These are phyloP conservation scores for Stephanodiscus triporus DNA, from an alignment of 108 stramenopile species.

Conservation along the genomic window DNA sequence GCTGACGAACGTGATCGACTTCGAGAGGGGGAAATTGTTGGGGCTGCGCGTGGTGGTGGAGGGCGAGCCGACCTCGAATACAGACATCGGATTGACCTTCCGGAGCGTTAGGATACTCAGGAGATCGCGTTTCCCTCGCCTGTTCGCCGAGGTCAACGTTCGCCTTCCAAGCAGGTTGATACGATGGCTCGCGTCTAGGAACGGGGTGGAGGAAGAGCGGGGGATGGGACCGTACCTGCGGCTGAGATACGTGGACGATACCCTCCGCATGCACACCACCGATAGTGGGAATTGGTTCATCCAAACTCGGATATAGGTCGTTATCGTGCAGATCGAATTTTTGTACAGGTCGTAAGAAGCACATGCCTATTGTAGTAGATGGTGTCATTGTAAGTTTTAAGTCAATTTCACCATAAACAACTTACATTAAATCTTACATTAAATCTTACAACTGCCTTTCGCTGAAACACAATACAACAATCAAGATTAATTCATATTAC, in stretches of 20 bases:
- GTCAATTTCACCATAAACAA: too few species aligned
- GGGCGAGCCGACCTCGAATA: slow-evolving; percentile 23
- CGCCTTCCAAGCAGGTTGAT: slow-evolving; percentile 43
- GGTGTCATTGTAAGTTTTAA: too few species aligned
- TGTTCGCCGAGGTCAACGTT: slow-evolving; percentile 34
- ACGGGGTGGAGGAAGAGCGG: slow-evolving; percentile 1
- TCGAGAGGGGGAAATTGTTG: slow-evolving; percentile 38
- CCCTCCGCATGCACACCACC: slow-evolving; percentile 40
- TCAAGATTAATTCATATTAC: too few species aligned
- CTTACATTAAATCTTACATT: too few species aligned
- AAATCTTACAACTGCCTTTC: too few species aligned
- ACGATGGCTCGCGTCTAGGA: slow-evolving; percentile 22
- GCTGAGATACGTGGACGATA: slow-evolving; percentile 45
- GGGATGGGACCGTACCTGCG: slow-evolving; percentile 19
- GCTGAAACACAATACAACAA: too few species aligned
- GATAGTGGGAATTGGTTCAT: slow-evolving; percentile 44
- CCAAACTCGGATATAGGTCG: slow-evolving; percentile 27
- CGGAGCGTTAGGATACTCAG: slow-evolving; percentile 41
- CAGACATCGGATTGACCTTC: slow-evolving; percentile 34
- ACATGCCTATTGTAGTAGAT: background rate
- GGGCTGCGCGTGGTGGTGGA: slow-evolving; percentile 49
- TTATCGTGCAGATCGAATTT: too few species aligned
- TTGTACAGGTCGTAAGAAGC: background rate
- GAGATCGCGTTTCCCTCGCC: slow-evolving; percentile 43
- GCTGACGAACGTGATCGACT: slow-evolving; percentile 49